These are phyloP conservation scores for Sugiyamaella smithiae DNA, from an alignment of 805 yeast species.

Conservation along the genomic window DNA sequence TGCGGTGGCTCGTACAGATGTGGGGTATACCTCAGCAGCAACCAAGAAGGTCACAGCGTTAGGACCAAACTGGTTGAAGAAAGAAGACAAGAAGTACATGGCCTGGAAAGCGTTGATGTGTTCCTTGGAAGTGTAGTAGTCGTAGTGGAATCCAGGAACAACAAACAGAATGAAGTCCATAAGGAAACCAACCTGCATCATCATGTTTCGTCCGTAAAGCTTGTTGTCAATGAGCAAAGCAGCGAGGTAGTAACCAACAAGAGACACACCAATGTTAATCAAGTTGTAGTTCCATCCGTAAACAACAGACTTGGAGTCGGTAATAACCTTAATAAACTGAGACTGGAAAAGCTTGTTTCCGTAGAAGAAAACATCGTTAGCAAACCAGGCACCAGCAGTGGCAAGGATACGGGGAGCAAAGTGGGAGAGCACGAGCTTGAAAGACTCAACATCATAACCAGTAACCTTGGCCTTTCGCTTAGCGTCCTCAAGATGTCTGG, in stretches of 20 bases:
- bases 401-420: conserved; percentile 54
- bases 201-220: conserved; percentile 53
- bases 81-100: conserved; percentile 57
- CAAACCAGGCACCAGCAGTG: conserved; percentile 59
- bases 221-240: conserved; percentile 50
- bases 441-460: conserved; percentile 35
- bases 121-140: conserved; percentile 38
- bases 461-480: conserved; percentile 36
- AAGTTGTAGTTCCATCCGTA: conserved; percentile 54
- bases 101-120: conserved; percentile 42
- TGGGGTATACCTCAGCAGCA: conserved; percentile 67
- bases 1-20: conserved; percentile 62
- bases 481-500: conserved; percentile 29
- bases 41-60: conserved; percentile 61
- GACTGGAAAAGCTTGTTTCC: conserved; percentile 55
- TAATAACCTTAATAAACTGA: conserved; percentile 37
- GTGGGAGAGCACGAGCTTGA: conserved; percentile 27
- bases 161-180: conserved; percentile 55
- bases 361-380: conserved; percentile 61
- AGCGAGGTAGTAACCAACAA: conserved; percentile 63
- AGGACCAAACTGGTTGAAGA: conserved; percentile 67
- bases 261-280: conserved; percentile 50
- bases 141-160: conserved; percentile 57
- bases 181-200: conserved; percentile 55
- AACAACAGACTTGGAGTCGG: conserved; percentile 46